Evolutionary conservation across 129 eudicot genomes (phyloP).

Genomic region (Logfia minima): DNA sequence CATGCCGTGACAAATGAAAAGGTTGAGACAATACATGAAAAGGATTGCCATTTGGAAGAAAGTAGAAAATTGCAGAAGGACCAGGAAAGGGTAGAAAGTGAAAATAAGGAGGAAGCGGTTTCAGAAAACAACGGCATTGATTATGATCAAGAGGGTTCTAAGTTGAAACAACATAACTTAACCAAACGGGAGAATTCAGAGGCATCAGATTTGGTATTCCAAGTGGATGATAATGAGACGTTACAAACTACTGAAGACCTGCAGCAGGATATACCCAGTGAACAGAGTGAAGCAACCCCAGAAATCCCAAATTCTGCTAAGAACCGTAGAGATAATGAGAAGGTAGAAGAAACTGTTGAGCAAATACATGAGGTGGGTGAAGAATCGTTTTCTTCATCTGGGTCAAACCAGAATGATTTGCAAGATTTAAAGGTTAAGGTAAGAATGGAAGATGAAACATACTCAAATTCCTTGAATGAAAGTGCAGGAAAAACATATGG

Average conservation of each 20-base stretch:
- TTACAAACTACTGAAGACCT: slow-evolving; percentile 24
- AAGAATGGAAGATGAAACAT: slow-evolving; percentile 4
- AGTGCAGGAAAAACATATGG: slow-evolving; percentile 20
- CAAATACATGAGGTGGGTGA: slow-evolving; percentile 30
- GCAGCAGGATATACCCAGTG: slow-evolving; percentile 24
- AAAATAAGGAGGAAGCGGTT: slow-evolving; percentile 24
- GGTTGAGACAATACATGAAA: slow-evolving; percentile 26
- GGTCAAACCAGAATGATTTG: slow-evolving; percentile 19
- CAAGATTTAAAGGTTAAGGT: slow-evolving; percentile 24
- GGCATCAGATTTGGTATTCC: slow-evolving; percentile 38
- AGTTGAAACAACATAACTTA: slow-evolving; percentile 31
- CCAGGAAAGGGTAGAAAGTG: slow-evolving; percentile 31
- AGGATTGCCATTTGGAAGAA: slow-evolving; percentile 28
- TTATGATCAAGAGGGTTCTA: slow-evolving; percentile 29
- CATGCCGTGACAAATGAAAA: slow-evolving; percentile 18
- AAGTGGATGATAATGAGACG: slow-evolving; percentile 29
- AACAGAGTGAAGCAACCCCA: slow-evolving; percentile 27
- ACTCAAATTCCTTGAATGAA: slow-evolving; percentile 22
- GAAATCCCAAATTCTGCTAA: slow-evolving; percentile 20
- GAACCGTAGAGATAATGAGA: slow-evolving; percentile 7
- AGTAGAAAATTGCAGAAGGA: slow-evolving; percentile 22
- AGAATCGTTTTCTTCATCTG: slow-evolving; percentile 29
- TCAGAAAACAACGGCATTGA: slow-evolving; percentile 33
- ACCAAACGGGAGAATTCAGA: slow-evolving; percentile 24
- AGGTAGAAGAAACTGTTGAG: slow-evolving; percentile 41